A percentile compares a stretch with the other conserved stretches of the same genome.
These are phyloP conservation scores for Pythium scleroteichum DNA, from an alignment of 352 stramenopile genomes.

Conservation along the genomic window DNA sequence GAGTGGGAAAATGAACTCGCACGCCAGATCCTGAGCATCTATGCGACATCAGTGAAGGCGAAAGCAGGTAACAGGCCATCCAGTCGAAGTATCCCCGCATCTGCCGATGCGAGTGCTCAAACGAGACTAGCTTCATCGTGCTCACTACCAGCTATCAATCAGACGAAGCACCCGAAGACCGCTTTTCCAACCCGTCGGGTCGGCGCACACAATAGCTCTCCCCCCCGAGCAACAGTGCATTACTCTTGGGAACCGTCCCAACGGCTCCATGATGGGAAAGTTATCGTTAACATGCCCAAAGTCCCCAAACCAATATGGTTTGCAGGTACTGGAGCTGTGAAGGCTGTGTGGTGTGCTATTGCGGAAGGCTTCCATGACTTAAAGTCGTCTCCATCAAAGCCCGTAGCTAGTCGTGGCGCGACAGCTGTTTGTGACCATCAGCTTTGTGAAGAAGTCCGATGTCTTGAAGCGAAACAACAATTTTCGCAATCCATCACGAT, in stretches of 20 bases:
- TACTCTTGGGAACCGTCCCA: slow-evolving; percentile 75
- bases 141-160: slow-evolving; percentile 28
- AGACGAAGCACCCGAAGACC: neutral
- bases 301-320: slow-evolving; percentile 86
- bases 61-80: slow-evolving; percentile 29
- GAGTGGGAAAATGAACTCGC: slow-evolving; percentile 92
- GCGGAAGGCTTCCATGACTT: slow-evolving; percentile 48
- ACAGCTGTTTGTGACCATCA: slow-evolving; percentile 55
- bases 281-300: slow-evolving; percentile 81
- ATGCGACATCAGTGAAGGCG: slow-evolving; percentile 70
- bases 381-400: slow-evolving; percentile 17
- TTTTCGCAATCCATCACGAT: slow-evolving; percentile 79
- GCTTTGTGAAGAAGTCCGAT: slow-evolving; percentile 75
- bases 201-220: slow-evolving; percentile 1
- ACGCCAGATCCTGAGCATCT: slow-evolving; percentile 88
- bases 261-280: slow-evolving; percentile 51
- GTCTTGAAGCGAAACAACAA: slow-evolving; percentile 78
- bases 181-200: neutral
- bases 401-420: neutral
- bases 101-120: neutral
- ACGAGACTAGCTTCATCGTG: slow-evolving; percentile 19
- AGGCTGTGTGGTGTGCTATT: slow-evolving; percentile 82
- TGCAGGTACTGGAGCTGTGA: slow-evolving; percentile 71
- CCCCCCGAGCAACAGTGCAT: slow-evolving; percentile 33
- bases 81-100: neutral